Conservation (phyloP, 1,284 basidiomycete species). For the Cryptococcus sp. region DNA sequence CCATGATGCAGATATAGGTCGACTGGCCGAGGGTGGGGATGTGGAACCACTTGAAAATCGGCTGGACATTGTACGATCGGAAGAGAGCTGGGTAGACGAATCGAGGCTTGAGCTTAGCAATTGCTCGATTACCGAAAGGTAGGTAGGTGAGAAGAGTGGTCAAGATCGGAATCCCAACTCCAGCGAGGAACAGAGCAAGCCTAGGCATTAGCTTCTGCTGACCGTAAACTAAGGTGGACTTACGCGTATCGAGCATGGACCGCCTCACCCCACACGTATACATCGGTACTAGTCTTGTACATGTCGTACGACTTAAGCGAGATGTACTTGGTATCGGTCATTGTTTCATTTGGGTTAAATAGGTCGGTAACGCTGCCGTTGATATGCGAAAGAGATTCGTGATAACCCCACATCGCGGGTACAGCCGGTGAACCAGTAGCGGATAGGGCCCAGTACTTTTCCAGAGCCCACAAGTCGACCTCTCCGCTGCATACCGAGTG, state of each 20-base stretch:
- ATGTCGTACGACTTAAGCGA: background rate
- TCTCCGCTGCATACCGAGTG: constrained; percentile 1
- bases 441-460: constrained; percentile 5
- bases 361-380: constrained; percentile 2
- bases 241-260: constrained; percentile 8
- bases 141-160: constrained; percentile 2
- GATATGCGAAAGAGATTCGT: constrained; percentile 2
- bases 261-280: constrained; percentile 3
- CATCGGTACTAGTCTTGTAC: constrained; percentile 4
- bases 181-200: constrained; percentile 3
- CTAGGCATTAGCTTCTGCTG: constrained; percentile 1
- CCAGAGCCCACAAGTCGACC: background rate
- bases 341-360: constrained; percentile 2
- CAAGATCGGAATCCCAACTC: constrained; percentile 7
- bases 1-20: constrained; percentile 5
- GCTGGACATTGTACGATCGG: background rate
- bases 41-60: constrained; percentile 1
- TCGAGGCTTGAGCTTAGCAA: constrained; percentile 1
- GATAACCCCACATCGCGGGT: constrained; percentile 5
- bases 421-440: constrained; percentile 1
- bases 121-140: background rate
- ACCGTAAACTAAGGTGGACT: background rate
- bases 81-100: constrained; percentile 4
- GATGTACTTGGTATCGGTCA: background rate
- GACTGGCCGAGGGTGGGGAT: constrained; percentile 3